Percentiles rank a stretch among this genome's conserved stretches.
phyloP scores from a whole-genome alignment of 257 asterid species.

The Nicotiana sylvestris region DNA sequence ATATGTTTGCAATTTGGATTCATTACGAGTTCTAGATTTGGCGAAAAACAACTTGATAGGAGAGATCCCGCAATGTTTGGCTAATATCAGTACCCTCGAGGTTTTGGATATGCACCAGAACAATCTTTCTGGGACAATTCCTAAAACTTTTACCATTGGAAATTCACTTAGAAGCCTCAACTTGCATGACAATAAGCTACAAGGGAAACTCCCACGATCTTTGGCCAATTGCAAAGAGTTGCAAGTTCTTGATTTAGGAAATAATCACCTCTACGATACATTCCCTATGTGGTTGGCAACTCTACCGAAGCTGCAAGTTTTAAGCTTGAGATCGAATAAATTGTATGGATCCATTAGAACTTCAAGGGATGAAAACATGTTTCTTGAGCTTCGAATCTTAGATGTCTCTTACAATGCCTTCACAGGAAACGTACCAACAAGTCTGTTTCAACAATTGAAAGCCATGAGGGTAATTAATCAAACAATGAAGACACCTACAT shows the following conservation, averaged over 20 bases:
- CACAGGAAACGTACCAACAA: conserved; percentile 8
- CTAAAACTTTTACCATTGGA: not conserved
- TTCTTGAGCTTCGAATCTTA: not conserved
- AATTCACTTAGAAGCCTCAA: conserved; percentile 14
- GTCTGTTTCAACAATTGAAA: not conserved
- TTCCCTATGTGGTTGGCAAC: conserved; percentile 19
- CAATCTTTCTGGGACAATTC: conserved; percentile 9
- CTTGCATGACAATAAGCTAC: conserved; percentile 13
- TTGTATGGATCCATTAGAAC: conserved; percentile 7
- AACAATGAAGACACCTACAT: not conserved
- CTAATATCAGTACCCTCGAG: not conserved
- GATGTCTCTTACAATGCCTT: conserved; percentile 22
- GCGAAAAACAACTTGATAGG: not conserved
- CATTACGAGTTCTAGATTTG: not conserved
- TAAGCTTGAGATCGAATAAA: conserved; percentile 24
- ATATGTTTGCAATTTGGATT: conserved; percentile 6
- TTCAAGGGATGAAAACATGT: not conserved
- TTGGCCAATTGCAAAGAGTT: conserved; percentile 15
- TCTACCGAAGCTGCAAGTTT: conserved; percentile 17
- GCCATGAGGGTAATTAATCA: conserved; percentile 14
- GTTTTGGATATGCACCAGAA: not conserved
- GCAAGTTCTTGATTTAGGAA: conserved; percentile 25
- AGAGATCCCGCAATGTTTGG: not conserved
- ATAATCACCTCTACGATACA: conserved; percentile 16
- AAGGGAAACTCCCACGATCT: conserved; percentile 16